Evolutionary conservation across 768 basidiomycete species (phyloP), one percentile per base, ranked within the genome.

Genomic region (Hypsizygus marmoreus): DNA sequence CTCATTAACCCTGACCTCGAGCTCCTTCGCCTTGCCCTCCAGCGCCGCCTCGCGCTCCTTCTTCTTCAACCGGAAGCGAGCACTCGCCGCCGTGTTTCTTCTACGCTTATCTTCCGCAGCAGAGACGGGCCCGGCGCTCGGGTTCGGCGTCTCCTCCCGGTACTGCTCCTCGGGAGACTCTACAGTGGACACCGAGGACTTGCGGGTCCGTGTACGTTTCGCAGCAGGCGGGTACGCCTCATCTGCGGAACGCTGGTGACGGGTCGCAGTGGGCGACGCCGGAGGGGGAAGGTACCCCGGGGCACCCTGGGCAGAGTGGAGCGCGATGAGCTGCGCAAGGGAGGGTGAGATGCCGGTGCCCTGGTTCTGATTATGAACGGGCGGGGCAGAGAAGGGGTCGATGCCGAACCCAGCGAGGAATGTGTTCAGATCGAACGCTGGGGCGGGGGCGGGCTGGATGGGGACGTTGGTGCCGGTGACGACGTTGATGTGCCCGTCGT

Each of bases 31-130:
- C 57, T 82, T 84, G 32, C 75, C 78, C 68, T 95, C 94, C 16
- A 95, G 73, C 12, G 94, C 93, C 2, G 82, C 86, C 69, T 97
- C 94, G 11, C 94, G 77, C 67, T 95, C 91, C 74, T 97, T 97
- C 77, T 97, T 97, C 79, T 95, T 97, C 60, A 92, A 67, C 48
- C 93, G 80, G 77, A 97, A 97, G 6, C 93, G 88, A 24, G 93
- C 93, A 42, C 88, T 91, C 0, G 93, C 93, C 1, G 91, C 91
- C 0, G 93, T 97, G 64, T 97, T 97, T 35, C 93, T 74, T 47
- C 92, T 79, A n/a, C 93, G 85, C 63, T 95, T 95, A 67, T 95
- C 93, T 66, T 95, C 93, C 0, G 85, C 66, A 4, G 84, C 72
- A 6, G 77, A 77, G 2, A 82, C 16, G 0, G 69, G 42, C 6